Conservation (phyloP, 2,329 filamentous ascomycete genomes). For the Penicillium crustosum region DNA sequence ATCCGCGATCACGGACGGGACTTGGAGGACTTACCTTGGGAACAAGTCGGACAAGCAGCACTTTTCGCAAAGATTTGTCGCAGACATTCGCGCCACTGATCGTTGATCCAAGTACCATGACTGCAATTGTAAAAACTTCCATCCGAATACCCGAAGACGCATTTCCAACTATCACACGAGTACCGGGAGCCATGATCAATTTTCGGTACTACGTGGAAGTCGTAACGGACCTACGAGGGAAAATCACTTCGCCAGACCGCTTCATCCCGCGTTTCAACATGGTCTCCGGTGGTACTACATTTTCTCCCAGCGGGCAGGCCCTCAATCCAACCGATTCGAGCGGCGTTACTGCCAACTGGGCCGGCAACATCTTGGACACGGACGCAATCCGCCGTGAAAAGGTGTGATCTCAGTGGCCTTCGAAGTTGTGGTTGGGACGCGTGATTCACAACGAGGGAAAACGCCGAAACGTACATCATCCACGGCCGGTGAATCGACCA, state of each 20-base stretch:
- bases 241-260: constrained; percentile 72
- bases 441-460: constrained; percentile 65
- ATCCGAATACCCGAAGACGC: constrained; percentile 85
- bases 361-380: constrained; percentile 76
- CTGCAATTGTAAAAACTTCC: constrained; percentile 75
- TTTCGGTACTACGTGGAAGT: constrained; percentile 95
- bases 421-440: constrained; percentile 82
- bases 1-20: constrained; percentile 82
- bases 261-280: constrained; percentile 58
- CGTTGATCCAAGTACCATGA: constrained; percentile 76
- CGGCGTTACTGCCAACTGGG: constrained; percentile 44
- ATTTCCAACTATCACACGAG: constrained; percentile 86
- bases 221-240: constrained; percentile 86
- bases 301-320: constrained; percentile 44
- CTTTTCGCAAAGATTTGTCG: constrained; percentile 93
- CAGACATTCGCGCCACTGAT: constrained; percentile 87
- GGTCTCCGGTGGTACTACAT: constrained; percentile 47
- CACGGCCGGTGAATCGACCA: constrained; percentile 32
- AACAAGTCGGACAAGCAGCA: constrained; percentile 79
- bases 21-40: constrained; percentile 83
- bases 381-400: constrained; percentile 79
- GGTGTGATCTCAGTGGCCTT: constrained; percentile 86
- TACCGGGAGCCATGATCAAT: constrained; percentile 90
- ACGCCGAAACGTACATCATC: constrained; percentile 39
- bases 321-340: constrained; percentile 35